Evolutionary conservation across 768 basidiomycete genomes (phyloP), one percentile per base, ranked within the genome.

Genomic region (Brasilioporus rufonigricans): DNA sequence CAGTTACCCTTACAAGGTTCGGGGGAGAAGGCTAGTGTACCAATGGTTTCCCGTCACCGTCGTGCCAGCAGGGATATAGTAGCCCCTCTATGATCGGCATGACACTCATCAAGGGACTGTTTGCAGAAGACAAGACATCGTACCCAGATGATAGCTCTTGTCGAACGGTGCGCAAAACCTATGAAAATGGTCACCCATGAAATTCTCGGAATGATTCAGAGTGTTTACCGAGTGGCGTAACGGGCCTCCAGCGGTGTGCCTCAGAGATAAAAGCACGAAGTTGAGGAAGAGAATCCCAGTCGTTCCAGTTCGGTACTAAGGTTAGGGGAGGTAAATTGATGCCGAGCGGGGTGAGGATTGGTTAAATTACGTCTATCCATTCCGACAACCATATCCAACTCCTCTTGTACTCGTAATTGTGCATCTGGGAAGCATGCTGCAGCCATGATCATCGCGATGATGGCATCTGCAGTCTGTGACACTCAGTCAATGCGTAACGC

Each of bases 91-190:
- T 14, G 5, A 33, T 24, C 2, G 10, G 11, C 5, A 12, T 38
- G 11, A 44, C 0, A 2, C 32, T 32, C 10, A 26, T 29, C 2
- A 14, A 77, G 74, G 74, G 78, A 12, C 76, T 58, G 23, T 16
- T 13, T 16, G n/a, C 1, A 21, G 21, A 19, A 26, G 24, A 21
- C 12, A 12, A 38, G 6, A 12, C 5, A 2, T n/a, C 50, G 7
- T 27, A 83, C 83, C 80, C 82, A 89, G 23, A 81, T 65, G 29
- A 89, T 77, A 51, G 87, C 85, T 49, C 77, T 79, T 0, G 83
- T 87, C 0, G 84, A 78, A 41, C 79, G 79, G 59, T 88, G 87
- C 0, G 82, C 71, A 50, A 86, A 79, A 0, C 86, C 64, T 67
- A 16, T 18, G n/a, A 3, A 27, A 36, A 7, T 1, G 4, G 31